phyloP scores from a whole-genome alignment of 306 rosid genomes.

The Fagus crenata region DNA sequence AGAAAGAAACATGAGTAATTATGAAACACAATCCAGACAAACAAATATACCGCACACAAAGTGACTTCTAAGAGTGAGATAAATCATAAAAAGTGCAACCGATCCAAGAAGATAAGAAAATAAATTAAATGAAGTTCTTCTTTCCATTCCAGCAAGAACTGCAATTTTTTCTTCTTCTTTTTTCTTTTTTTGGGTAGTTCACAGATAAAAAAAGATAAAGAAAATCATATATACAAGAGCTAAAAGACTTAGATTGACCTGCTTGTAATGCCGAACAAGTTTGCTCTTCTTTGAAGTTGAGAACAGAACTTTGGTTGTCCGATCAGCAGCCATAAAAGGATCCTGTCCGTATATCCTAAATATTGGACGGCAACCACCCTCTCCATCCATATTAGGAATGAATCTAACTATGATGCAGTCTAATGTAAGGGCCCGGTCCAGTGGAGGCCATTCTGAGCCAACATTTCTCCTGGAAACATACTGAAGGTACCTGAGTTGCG shows the following conservation, averaged over 20 bases:
- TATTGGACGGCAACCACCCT: slow-evolving; percentile 90
- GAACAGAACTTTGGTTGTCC: slow-evolving; percentile 81
- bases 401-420: slow-evolving; percentile 77
- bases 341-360: slow-evolving; percentile 95
- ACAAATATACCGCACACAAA: not conserved
- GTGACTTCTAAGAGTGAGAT: not conserved
- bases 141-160: not conserved
- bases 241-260: slow-evolving; percentile 54
- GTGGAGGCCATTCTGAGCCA: slow-evolving; percentile 91
- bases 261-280: slow-evolving; percentile 73
- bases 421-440: slow-evolving; percentile 86
- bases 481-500: slow-evolving; percentile 92
- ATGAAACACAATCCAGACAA: not conserved
- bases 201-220: not conserved
- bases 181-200: not conserved
- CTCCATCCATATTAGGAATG: slow-evolving; percentile 79
- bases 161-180: not conserved
- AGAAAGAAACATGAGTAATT: not conserved
- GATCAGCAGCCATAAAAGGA: slow-evolving; percentile 84
- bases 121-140: not conserved
- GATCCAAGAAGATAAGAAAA: not conserved
- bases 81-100: not conserved
- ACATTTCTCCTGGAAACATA: slow-evolving; percentile 92
- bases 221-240: slow-evolving; percentile 7
- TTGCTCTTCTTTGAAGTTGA: slow-evolving; percentile 91